Evolutionary conservation across 1,284 basidiomycete species (phyloP), one percentile per base, ranked within the genome.

Genomic region (Stygiomarasmius scandens): DNA sequence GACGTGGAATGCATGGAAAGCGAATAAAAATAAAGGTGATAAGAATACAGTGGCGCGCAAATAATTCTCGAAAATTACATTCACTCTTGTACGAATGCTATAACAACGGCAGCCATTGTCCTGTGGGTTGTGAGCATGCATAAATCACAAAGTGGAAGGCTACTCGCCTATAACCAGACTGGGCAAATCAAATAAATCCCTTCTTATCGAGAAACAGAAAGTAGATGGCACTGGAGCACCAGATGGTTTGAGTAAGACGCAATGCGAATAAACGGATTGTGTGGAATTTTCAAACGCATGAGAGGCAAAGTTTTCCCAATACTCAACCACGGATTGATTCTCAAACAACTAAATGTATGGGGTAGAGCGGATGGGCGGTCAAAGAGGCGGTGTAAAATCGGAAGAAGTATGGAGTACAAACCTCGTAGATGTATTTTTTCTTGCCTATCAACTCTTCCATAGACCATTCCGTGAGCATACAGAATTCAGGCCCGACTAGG

Each of bases 231-330:
- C 86, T 1, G 89, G 90, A 4, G 87, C 83, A n/a, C 92, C 92
- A 41, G 81, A 83, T 2, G 92, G 91, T 69, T 92, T 93, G 62
- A 93, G 80, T 41, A 98, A 74, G 27, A 93, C 90, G 61, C 92
- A 95, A 67, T 95, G 90, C 63, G 92, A 92, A 74, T 93, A 95
- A 56, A 97, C 93, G n/a, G 92, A 92, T 73, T 94, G 92, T 34
- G 93, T 93, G 53, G 93, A 95, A 73, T 95, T 96, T 74, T 97
- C 95, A 65, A 98, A 98, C 4, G 95, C 95, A 72, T 96, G 93
- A 54, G 88, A 86, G 22, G 93, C 92, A 71, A 96, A 97, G 72
- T 92, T 93, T 73, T 97, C 95, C 89, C 92, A 97, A 73, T 96
- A 97, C 69, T 95, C 90, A 54, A 97, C 92, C 24, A 91, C 90